These are phyloP conservation scores for Trichoderma oligosporum DNA, from an alignment of 2,329 filamentous ascomycete species.

Conservation along the genomic window DNA sequence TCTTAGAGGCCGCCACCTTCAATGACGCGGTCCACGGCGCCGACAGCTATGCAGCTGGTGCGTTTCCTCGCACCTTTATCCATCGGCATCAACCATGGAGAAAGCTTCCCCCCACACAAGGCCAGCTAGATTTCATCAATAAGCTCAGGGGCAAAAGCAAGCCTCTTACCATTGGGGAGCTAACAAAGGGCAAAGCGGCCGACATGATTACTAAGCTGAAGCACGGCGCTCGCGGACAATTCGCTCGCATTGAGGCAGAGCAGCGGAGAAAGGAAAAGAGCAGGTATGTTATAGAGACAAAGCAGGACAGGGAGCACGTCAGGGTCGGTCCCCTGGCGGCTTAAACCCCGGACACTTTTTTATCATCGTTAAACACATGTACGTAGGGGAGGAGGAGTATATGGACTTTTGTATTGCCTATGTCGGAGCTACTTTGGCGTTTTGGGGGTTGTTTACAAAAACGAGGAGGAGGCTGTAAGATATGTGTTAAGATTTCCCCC, in stretches of 20 bases:
- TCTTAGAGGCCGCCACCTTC: conserved; percentile 65
- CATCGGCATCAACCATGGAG: conserved; percentile 67
- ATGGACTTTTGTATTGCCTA: background rate
- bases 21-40: conserved; percentile 75
- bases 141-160: conserved; percentile 54
- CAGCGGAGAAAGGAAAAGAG: conserved; percentile 47
- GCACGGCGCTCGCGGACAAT: conserved; percentile 70
- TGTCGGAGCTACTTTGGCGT: background rate
- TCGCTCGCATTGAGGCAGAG: conserved; percentile 48
- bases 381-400: no score
- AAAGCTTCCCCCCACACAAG: conserved; percentile 56
- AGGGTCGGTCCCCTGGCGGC: conserved; percentile 50
- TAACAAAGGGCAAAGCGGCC: conserved; percentile 75
- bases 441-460: background rate
- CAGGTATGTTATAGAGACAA: conserved; percentile 37
- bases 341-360: conserved; percentile 21
- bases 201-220: conserved; percentile 94
- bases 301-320: conserved; percentile 49
- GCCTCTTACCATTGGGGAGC: conserved; percentile 48
- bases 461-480: no score
- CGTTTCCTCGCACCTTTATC: conserved; percentile 67
- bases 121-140: conserved; percentile 68
- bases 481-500: no score
- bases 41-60: conserved; percentile 70
- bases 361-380: no score